Evolutionary conservation across 805 yeast species (phyloP).

Genomic region (Lipomyces mesembrius): DNA sequence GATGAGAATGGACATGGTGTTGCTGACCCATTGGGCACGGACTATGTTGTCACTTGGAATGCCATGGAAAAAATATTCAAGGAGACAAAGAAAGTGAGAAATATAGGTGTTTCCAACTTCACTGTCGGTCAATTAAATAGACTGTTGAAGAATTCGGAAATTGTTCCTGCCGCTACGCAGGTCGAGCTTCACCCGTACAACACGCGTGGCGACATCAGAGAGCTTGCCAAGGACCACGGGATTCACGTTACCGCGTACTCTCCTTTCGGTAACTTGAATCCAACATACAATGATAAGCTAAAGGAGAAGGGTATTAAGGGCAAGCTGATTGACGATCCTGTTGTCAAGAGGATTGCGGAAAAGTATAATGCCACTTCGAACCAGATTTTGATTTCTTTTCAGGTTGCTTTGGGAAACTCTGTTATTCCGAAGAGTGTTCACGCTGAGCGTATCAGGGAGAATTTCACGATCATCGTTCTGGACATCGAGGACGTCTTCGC

Average conservation of each 20-base stretch:
- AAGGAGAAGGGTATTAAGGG: neutral
- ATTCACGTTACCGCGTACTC: slow-evolving; percentile 75
- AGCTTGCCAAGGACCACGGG: slow-evolving; percentile 57
- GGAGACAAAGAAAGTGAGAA: slow-evolving; percentile 58
- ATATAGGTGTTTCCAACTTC: slow-evolving; percentile 79
- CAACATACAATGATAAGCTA: slow-evolving; percentile 6
- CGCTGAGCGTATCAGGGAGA: slow-evolving; percentile 5
- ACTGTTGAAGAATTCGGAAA: slow-evolving; percentile 56
- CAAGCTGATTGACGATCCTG: slow-evolving; percentile 53
- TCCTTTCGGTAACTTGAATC: slow-evolving; percentile 63
- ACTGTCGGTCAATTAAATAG: slow-evolving; percentile 57
- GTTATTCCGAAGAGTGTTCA: slow-evolving; percentile 20
- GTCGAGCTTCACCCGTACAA: slow-evolving; percentile 75
- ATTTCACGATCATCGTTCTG: neutral
- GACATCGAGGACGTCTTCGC: slow-evolving; percentile 12
- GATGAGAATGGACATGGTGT: slow-evolving; percentile 51
- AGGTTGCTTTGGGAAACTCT: slow-evolving; percentile 10
- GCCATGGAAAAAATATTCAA: slow-evolving; percentile 62
- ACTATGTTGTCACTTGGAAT: slow-evolving; percentile 63
- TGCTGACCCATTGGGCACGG: slow-evolving; percentile 39
- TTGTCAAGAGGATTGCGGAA: slow-evolving; percentile 58
- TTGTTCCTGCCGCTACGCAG: slow-evolving; percentile 73
- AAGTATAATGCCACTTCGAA: slow-evolving; percentile 56
- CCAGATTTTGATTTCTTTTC: slow-evolving; percentile 49
- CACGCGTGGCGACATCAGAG: slow-evolving; percentile 63